Base-by-base conservation (phyloP, 257 asterid species). In the Gentiana macrophylla region DNA sequence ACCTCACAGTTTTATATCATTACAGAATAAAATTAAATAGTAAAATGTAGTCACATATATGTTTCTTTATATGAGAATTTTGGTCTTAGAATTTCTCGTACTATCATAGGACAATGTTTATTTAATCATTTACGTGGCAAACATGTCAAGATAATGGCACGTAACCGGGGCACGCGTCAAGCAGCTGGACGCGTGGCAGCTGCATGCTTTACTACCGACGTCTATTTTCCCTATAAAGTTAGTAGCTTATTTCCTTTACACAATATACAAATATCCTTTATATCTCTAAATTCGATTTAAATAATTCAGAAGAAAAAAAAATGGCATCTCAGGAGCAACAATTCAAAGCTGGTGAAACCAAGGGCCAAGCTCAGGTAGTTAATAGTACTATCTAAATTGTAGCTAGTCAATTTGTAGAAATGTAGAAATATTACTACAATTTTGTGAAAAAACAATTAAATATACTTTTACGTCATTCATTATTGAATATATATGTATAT, bases 311-410 rank as follows among this genome's bases (percentile, higher is more conserved):
- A 6, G 36, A 11, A 33, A 2, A 37, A 2, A 59, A 56, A 61
- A 90, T 91, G 98, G 62, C 94, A 36, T 79, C 96, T 54, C 71
- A 72, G 15, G 78, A 82, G 4, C 80, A 78, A 65, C 60, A 71
- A 71, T 81, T 64, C 78, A 73, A 12, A 44, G 86, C 93, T 49
- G 95, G 94, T 13, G 97, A 87, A 75, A 81, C 94, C 80, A 84
- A 84, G 78, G 96, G 87, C 56, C 94, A 65, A 3, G 64, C 87
- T 56, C 77, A 84, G 94, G 98, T 82, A 50, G 24, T 24, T 0
- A 34, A 2, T 11, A 53, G 2, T 2, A 12, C 2, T 45, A 0
- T 1, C 15, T 38, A 38, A 1, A 5, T 38, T 38, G 1, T 8
- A 8, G 2, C 8, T 38, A 4, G 7, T 38, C 45, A 5, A 2